Base-by-base conservation (phyloP, 176 grass and related monocot genomes). In the Oryza glaberrima region DNA sequence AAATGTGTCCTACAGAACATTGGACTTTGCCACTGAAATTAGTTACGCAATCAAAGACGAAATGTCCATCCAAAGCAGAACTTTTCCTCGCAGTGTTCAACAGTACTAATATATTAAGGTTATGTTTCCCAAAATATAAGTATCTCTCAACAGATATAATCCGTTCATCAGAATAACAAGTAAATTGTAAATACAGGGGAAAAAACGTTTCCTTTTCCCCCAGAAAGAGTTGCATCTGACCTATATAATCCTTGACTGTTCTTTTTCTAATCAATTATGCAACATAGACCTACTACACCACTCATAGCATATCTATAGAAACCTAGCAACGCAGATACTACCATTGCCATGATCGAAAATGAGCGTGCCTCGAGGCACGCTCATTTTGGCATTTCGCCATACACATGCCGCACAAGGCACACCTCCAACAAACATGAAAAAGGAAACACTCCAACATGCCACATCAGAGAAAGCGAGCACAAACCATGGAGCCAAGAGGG, bases 361-460 rank as follows among this genome's bases (percentile, higher is more conserved):
- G 44, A 2, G 32, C 72, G 0, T 4, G 10, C 20, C 68, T 73
- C 19, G 20, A 32, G 30, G 30, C 30, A 32, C 30, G 30, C 30
- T 32, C 30, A 32, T 44, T 67, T 73, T 41, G 84, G 75, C 84
- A 86, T 90, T 83, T 70, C 10, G 28, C 40, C 85, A 32, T 80
- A 81, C 81, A 87, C n/a, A 63, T 70, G 38, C n/a, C 41, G 23
- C 11, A 13, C 56, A 61, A 3, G 1, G 16, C n/a, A 3, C 65
- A 26, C 49, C 41, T 20, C 63, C 49, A 61, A 26, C 68, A 32
- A 48, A 17, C 54, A 9, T 46, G 30, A 48, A 26, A 26, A 47
- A 51, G 7, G 40, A 40, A 22, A 69, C 4, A 69, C 76, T 28
- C 22, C 36, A 44, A 51, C 41, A 1, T 1, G 30, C 3, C 44